Percentiles rank a stretch among this genome's conserved stretches.
phyloP scores from a whole-genome alignment of 805 yeast genomes.

The Candida alai region DNA sequence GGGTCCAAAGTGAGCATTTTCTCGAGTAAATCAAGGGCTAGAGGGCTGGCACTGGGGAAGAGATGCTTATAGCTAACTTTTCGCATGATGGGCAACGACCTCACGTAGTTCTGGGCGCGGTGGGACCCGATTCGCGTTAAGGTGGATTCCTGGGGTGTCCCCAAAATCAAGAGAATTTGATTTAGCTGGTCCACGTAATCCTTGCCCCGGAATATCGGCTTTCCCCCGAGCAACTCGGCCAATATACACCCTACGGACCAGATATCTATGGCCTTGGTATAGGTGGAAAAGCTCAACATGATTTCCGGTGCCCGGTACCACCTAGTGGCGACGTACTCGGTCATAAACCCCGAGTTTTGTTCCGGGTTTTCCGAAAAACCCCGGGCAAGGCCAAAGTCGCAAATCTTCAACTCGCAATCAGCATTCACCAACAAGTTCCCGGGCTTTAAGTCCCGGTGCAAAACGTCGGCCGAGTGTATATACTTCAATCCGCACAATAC shows the following conservation, averaged over 20 bases:
- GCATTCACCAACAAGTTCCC: conserved; percentile 91
- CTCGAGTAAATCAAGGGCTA: conserved; percentile 77
- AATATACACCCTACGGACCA: conserved; percentile 98
- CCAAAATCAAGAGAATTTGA: conserved; percentile 79
- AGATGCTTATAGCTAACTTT: conserved; percentile 66
- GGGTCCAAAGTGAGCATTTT: conserved; percentile 91
- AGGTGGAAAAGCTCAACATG: conserved; percentile 90
- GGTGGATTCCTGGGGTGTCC: conserved; percentile 72
- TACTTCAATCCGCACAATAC: conserved; percentile 86
- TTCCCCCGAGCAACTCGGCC: conserved; percentile 89
- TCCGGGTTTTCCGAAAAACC: conserved; percentile 82
- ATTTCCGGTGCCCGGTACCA: conserved; percentile 99
- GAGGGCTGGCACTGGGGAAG: conserved; percentile 83
- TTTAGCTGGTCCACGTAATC: conserved; percentile 95
- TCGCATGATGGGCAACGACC: conserved; percentile 79
- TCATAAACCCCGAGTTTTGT: conserved; percentile 87
- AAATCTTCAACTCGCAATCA: conserved; percentile 92
- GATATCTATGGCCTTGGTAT: conserved; percentile 93
- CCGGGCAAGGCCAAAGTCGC: conserved; percentile 95
- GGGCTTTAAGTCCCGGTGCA: conserved; percentile 93
- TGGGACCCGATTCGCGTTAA: conserved; percentile 60
- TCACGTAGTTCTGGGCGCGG: conserved; percentile 88
- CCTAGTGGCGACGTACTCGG: conserved; percentile 97
- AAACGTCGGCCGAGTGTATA: conserved; percentile 87
- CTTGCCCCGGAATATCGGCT: conserved; percentile 89